phyloP scores from a whole-genome alignment of 345 rosid genomes.

The Pugionium dolabratum region DNA sequence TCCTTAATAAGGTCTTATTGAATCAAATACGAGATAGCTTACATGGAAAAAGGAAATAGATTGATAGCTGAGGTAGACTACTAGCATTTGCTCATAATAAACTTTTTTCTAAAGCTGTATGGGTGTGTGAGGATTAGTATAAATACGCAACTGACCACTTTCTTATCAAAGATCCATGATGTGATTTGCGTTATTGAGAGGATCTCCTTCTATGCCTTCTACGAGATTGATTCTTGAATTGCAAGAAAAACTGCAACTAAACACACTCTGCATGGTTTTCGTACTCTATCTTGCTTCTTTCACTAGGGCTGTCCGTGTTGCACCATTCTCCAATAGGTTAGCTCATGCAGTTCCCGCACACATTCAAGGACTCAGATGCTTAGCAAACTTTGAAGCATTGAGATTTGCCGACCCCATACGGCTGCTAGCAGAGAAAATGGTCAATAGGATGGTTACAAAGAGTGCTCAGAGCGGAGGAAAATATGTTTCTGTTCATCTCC shows the following conservation, averaged over 20 bases:
- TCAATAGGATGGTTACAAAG: constrained; percentile 71
- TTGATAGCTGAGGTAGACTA: constrained; percentile 21
- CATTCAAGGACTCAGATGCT: constrained; percentile 85
- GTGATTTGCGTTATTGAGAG: constrained; percentile 13
- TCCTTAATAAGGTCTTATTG: constrained; percentile 5
- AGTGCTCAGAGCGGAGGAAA: constrained; percentile 67
- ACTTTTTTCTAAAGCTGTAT: constrained; percentile 17
- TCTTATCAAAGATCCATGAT: neutral
- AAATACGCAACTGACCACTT: neutral
- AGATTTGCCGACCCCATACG: constrained; percentile 86
- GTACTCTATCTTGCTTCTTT: constrained; percentile 27
- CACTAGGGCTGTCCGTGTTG: constrained; percentile 92
- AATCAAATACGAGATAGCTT: neutral
- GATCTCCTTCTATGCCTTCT: constrained; percentile 3
- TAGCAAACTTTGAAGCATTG: constrained; percentile 79
- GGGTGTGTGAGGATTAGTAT: constrained; percentile 19
- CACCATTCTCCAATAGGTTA: constrained; percentile 95
- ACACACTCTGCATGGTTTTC: neutral
- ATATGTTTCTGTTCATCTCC: constrained; percentile 97
- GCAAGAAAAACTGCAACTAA: constrained; percentile 12
- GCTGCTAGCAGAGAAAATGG: constrained; percentile 88
- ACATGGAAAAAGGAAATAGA: neutral
- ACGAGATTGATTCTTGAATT: constrained; percentile 5
- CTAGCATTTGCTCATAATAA: constrained; percentile 6
- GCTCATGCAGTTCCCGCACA: constrained; percentile 80